A percentile compares a stretch with the other conserved stretches of the same genome.
Conservation (phyloP, 1,284 basidiomycete species). For the Acaromyces ingoldii region DNA sequence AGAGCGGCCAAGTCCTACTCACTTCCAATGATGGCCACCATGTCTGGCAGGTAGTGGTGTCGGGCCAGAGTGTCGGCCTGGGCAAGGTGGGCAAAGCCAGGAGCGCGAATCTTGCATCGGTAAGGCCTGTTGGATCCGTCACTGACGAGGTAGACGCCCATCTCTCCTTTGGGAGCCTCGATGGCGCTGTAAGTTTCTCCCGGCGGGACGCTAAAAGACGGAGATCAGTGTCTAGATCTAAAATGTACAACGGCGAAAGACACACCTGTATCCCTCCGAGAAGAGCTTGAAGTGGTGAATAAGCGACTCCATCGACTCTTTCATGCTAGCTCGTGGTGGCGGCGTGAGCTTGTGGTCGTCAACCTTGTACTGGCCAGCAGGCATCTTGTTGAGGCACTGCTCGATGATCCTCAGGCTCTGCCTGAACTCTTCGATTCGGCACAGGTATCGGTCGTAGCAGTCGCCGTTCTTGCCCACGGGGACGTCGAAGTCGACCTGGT, state of each 20-base stretch:
- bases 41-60: conserved; percentile 46
- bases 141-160: conserved; percentile 57
- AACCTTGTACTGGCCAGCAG: conserved; percentile 83
- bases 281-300: conserved; percentile 98
- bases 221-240: not conserved
- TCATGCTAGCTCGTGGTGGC: conserved; percentile 96
- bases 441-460: conserved; percentile 90
- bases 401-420: conserved; percentile 86
- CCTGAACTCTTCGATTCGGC: conserved; percentile 96
- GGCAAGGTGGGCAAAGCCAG: conserved; percentile 49
- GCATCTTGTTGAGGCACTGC: conserved; percentile 89
- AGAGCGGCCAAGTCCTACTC: not conserved
- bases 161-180: conserved; percentile 97
- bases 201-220: conserved; percentile 69
- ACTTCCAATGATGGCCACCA: conserved; percentile 48
- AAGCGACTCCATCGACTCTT: conserved; percentile 87
- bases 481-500: conserved; percentile 94
- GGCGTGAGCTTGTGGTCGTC: conserved; percentile 97
- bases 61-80: conserved; percentile 48
- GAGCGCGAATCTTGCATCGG: conserved; percentile 49
- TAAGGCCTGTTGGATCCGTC: conserved; percentile 50
- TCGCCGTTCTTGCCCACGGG: conserved; percentile 95
- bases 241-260: not conserved
- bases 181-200: conserved; percentile 96
- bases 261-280: conserved; percentile 74